Evolutionary conservation across 371 early-diverging fungal species (phyloP).

Genomic region (Saksenaea oblongispora): DNA sequence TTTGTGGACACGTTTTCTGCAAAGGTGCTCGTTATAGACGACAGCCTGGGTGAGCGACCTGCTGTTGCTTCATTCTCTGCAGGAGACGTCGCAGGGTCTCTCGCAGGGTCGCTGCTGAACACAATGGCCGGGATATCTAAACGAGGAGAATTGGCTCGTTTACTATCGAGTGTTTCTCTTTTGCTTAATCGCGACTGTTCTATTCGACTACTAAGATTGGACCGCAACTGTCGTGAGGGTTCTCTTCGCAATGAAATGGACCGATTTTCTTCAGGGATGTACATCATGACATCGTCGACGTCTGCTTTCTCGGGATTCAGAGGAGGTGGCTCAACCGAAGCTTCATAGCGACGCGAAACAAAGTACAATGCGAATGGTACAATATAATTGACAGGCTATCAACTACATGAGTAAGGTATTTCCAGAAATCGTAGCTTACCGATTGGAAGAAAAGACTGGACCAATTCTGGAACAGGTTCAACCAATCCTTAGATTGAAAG

Average conservation of each 20-base stretch:
- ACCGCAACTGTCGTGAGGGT: slow-evolving; percentile 12
- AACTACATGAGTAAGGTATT: slow-evolving; percentile 29
- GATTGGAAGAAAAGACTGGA: slow-evolving; percentile 51
- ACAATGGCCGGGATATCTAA: slow-evolving; percentile 1
- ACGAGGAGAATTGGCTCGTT: neutral
- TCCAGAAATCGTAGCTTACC: too few relatives aligned
- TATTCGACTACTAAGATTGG: slow-evolving; percentile 8
- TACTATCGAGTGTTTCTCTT: neutral
- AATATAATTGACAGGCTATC: slow-evolving; percentile 75
- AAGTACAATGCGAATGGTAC: slow-evolving; percentile 77
- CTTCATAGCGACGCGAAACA: slow-evolving; percentile 49
- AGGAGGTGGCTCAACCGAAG: slow-evolving; percentile 23
- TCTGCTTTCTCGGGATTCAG: slow-evolving; percentile 6
- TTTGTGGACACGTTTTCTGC: neutral
- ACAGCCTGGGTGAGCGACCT: neutral
- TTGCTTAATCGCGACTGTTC: neutral
- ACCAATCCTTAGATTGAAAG: slow-evolving; percentile 41
- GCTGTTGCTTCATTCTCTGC: neutral
- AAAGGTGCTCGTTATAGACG: neutral
- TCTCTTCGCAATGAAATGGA: slow-evolving; percentile 35
- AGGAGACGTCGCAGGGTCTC: neutral
- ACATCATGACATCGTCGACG: slow-evolving; percentile 32
- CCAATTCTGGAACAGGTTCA: slow-evolving; percentile 45
- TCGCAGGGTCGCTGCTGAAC: neutral
- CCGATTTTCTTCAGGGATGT: slow-evolving; percentile 39